Evolutionary conservation across 2,329 filamentous ascomycete species (phyloP).

Genomic region (Meredithiella fracta): DNA sequence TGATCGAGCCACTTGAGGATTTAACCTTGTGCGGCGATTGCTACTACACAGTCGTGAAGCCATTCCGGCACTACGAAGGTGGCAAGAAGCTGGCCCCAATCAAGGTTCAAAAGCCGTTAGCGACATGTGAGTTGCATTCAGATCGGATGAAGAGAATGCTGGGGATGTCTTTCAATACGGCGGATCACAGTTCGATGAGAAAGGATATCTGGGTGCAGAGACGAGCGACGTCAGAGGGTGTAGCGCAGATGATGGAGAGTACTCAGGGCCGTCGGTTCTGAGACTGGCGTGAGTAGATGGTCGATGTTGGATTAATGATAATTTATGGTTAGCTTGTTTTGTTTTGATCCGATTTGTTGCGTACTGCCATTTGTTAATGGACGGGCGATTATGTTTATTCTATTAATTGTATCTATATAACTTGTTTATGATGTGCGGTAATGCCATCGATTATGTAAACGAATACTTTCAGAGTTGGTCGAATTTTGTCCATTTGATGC

Average conservation of each 20-base stretch:
- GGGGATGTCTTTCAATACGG: constrained; percentile 29
- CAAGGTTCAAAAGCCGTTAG: constrained; percentile 44
- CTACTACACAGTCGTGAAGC: constrained; percentile 46
- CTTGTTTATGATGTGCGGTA: too few relatives aligned
- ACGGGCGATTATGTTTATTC: too few relatives aligned
- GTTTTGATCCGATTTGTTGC: too few relatives aligned
- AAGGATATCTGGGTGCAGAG: constrained; percentile 12
- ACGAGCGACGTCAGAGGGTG: constrained; percentile 3
- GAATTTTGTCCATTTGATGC: not conserved
- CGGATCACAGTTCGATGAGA: constrained; percentile 6
- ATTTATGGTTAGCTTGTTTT: not conserved
- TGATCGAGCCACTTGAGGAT: constrained; percentile 56
- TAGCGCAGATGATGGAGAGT: constrained; percentile 7
- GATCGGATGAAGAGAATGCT: constrained; percentile 63
- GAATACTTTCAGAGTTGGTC: not conserved
- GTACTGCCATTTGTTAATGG: too few relatives aligned
- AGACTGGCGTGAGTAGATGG: not conserved
- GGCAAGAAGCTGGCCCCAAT: constrained; percentile 38
- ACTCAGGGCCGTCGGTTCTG: constrained; percentile 7
- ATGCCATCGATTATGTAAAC: too few relatives aligned
- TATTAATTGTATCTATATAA: too few relatives aligned
- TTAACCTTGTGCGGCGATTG: constrained; percentile 80
- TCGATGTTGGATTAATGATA: too few relatives aligned
- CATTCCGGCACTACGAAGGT: constrained; percentile 49
- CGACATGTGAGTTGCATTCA: constrained; percentile 62